Conservation (phyloP, 371 early-diverging fungal genomes). For the Mortierella sp. region DNA sequence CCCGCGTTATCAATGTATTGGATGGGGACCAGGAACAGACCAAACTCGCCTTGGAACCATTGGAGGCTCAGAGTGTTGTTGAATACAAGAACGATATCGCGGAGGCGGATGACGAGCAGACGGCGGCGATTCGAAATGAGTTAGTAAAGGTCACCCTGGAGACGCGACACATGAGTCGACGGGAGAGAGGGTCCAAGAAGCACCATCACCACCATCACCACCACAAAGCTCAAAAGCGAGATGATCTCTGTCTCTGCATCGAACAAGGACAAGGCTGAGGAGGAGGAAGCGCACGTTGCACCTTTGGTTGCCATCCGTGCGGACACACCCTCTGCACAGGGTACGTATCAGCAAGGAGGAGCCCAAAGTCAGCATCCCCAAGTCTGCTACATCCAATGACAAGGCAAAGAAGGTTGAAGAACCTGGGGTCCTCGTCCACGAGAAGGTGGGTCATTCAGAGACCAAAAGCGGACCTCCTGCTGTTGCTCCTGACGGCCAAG, state of each 20-base stretch:
- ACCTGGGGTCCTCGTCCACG: conserved; percentile 14
- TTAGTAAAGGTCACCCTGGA: conserved; percentile 16
- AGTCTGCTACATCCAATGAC: neutral
- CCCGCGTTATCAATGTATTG: conserved; percentile 16
- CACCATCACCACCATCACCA: conserved; percentile 37
- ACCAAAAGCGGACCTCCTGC: too few species aligned
- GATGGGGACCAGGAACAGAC: neutral
- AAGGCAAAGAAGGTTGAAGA: neutral
- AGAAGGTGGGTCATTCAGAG: conserved; percentile 15
- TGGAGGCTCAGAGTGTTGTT: conserved; percentile 9
- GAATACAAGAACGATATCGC: conserved; percentile 7
- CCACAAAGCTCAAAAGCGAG: conserved; percentile 16
- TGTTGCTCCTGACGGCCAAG: conserved; percentile 15
- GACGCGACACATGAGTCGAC: conserved; percentile 26
- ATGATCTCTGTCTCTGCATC: neutral
- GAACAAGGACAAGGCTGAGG: neutral
- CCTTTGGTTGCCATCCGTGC: conserved; percentile 18
- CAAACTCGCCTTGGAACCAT: too few species aligned
- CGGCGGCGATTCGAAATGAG: neutral
- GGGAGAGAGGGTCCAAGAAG: conserved; percentile 26
- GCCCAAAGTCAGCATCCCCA: neutral
- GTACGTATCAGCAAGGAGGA: conserved; percentile 19
- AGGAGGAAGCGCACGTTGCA: neutral
- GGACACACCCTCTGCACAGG: conserved; percentile 14
- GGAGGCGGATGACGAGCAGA: neutral